Evolutionary conservation across 1,139 yeast genomes (phyloP).

Genomic region (Pneumocystis sp.): DNA sequence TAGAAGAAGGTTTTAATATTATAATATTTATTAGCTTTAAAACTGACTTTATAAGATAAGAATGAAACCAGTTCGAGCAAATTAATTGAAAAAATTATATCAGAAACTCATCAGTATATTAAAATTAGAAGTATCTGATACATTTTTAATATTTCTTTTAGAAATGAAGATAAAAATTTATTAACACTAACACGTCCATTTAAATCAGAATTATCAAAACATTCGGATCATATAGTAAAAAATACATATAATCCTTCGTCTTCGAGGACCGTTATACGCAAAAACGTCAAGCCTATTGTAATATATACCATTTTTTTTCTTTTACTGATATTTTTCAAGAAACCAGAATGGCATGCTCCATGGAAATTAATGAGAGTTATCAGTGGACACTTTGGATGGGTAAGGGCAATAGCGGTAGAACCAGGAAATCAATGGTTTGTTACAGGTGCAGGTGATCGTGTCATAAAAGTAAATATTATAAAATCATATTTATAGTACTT

Average conservation of each 20-base stretch:
- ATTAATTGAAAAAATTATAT: slow-evolving; percentile 15
- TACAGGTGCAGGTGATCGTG: slow-evolving; percentile 77
- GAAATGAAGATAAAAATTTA: neutral
- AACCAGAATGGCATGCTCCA: slow-evolving; percentile 40
- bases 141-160: neutral
- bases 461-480: slow-evolving; percentile 37
- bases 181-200: slow-evolving; percentile 1
- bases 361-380: slow-evolving; percentile 66
- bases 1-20: slow-evolving; percentile 9
- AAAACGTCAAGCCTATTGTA: slow-evolving; percentile 6
- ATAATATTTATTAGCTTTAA: slow-evolving; percentile 1
- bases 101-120: slow-evolving; percentile 8
- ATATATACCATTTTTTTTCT: neutral
- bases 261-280: slow-evolving; percentile 3
- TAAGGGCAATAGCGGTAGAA: slow-evolving; percentile 62
- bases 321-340: slow-evolving; percentile 8
- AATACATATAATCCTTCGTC: neutral
- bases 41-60: slow-evolving; percentile 6
- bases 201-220: neutral
- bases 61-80: slow-evolving; percentile 4
- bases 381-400: slow-evolving; percentile 91
- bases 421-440: slow-evolving; percentile 86
- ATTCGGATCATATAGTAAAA: neutral
- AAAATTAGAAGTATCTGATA: neutral
- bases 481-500: neutral